phyloP scores from a whole-genome alignment of 371 early-diverging fungal genomes.

The Mortierella sp. region DNA sequence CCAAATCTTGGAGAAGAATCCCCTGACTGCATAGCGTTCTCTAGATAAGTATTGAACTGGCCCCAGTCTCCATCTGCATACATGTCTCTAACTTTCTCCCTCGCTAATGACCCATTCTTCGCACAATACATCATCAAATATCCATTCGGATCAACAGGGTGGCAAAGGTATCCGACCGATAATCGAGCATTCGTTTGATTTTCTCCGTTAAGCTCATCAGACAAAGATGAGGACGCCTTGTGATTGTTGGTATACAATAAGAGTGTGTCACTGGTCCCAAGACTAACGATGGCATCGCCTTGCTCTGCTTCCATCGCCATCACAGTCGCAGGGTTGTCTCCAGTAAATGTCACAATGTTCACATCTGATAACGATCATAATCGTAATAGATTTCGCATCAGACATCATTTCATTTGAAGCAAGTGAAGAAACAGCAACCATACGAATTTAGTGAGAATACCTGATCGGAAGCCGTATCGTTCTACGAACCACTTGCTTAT shows the following conservation, averaged over 20 bases:
- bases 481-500: conserved; percentile 56
- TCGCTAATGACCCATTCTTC: conserved; percentile 86
- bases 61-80: conserved; percentile 70
- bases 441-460: conserved; percentile 52
- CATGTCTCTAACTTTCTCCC: conserved; percentile 76
- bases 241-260: conserved; percentile 68
- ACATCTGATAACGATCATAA: conserved; percentile 59
- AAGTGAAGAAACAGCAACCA: too few relatives aligned
- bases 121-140: conserved; percentile 86
- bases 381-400: not conserved
- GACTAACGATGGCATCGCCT: conserved; percentile 76
- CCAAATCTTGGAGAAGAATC: conserved; percentile 57
- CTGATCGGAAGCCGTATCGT: conserved; percentile 62
- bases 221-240: not conserved
- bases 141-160: conserved; percentile 72
- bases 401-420: not conserved
- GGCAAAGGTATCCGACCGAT: conserved; percentile 76
- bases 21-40: conserved; percentile 17
- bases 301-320: conserved; percentile 70
- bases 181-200: conserved; percentile 22
- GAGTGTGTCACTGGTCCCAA: conserved; percentile 88
- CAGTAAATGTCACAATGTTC: conserved; percentile 78
- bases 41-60: conserved; percentile 63
- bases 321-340: conserved; percentile 87
- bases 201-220: not conserved